Base-by-base conservation (phyloP, 345 rosid genomes). In the Cochlearia excelsa region DNA sequence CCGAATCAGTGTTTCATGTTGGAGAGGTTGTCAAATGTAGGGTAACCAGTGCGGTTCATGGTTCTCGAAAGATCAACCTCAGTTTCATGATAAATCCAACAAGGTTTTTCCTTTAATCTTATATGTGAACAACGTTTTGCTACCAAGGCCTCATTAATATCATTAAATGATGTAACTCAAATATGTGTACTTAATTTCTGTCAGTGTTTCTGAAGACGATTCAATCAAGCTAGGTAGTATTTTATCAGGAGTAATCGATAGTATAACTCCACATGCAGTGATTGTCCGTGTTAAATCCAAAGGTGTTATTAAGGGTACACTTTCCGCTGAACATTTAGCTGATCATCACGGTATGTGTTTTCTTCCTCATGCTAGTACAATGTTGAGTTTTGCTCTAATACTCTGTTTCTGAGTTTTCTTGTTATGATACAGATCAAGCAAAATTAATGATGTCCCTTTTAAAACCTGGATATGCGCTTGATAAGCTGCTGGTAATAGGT, bases 1-100 rank as follows among this genome's bases (percentile, higher is more conserved):
- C 94, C 59, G 72, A 68, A 59, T 75, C 81, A 29, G 74, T 74
- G 76, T 84, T 82, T 81, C 94, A 85, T 75, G 91, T 80, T 40
- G 99, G 94, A n/a, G 82, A 93, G 81, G 99, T 85, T 57, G 84
- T 93, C 73, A 89, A 93, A 81, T 93, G 99, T 82, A 81, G 95
- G 76, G 79, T 93, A 71, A 78, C 70, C 37, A 54, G 86, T 71
- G 78, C 91, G 46, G 63, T 68, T 74, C 82, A 84, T 68, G 75
- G 83, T 61, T 79, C 87, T 39, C 84, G 77, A 61, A 82, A 84
- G 47, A 82, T 93, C 75, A 89, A 75, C 77, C 95, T 93, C 39
- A 93, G 99, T 77, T 84, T 89, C 71, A 64, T 66, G 52, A 85
- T 81, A 81, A 89, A 82, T 77, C 82, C 86, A 39, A 39, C 78